These are phyloP conservation scores for Clathrospora elynae DNA, from an alignment of 2,329 filamentous ascomycete genomes.

Conservation along the genomic window DNA sequence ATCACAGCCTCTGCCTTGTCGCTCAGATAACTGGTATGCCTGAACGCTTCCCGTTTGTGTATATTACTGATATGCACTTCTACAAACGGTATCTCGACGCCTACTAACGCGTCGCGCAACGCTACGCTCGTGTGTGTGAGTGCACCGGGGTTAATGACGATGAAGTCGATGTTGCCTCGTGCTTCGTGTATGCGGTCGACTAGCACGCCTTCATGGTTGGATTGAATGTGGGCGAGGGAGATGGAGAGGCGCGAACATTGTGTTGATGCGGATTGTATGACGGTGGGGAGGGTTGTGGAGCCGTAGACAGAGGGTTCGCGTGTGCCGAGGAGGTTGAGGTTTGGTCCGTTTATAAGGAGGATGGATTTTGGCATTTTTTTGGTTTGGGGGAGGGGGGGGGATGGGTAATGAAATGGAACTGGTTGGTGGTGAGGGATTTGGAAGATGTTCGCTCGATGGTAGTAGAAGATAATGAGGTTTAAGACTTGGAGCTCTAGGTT, in stretches of 20 bases:
- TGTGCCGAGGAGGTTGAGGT: slow-evolving; percentile 78
- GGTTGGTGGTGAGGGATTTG: neutral
- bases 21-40: slow-evolving; percentile 72
- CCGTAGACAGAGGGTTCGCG: slow-evolving; percentile 77
- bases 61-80: slow-evolving; percentile 80
- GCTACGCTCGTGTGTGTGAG: slow-evolving; percentile 78
- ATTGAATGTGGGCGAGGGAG: slow-evolving; percentile 68
- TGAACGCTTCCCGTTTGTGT: slow-evolving; percentile 70
- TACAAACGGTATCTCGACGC: slow-evolving; percentile 72
- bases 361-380: slow-evolving; percentile 54
- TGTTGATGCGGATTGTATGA: slow-evolving; percentile 57
- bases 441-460: no score
- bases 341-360: slow-evolving; percentile 80
- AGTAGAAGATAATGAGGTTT: no score
- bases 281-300: slow-evolving; percentile 67
- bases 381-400: neutral
- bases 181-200: slow-evolving; percentile 75
- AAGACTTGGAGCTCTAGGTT: no score
- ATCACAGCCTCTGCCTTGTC: slow-evolving; percentile 78
- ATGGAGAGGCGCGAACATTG: slow-evolving; percentile 59
- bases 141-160: slow-evolving; percentile 77
- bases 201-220: slow-evolving; percentile 77
- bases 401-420: neutral
- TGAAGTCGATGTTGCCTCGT: slow-evolving; percentile 63
- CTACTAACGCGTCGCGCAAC: slow-evolving; percentile 73